Evolutionary conservation across 2,329 filamentous ascomycete species (phyloP).

Genomic region (Apiospora arundinis): DNA sequence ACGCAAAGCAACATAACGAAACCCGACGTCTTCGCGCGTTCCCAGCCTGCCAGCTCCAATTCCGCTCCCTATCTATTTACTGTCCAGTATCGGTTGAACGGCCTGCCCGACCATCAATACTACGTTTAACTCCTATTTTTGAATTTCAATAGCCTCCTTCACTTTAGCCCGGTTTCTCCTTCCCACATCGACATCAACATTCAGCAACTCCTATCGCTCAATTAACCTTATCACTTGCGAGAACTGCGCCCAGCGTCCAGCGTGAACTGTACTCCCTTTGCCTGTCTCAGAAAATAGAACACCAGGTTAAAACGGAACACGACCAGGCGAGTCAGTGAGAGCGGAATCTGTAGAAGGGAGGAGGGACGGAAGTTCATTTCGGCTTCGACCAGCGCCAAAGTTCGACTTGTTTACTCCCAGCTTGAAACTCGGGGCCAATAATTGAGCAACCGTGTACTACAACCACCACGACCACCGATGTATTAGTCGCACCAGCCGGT

Average conservation of each 20-base stretch:
- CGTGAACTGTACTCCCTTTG: slow-evolving; percentile 1
- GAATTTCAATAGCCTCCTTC: slow-evolving; percentile 10
- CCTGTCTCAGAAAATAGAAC: slow-evolving; percentile 2
- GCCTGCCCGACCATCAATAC: neutral
- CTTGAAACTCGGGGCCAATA: neutral
- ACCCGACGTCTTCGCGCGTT: slow-evolving; percentile 16
- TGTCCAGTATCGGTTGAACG: neutral
- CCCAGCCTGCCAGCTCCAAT: slow-evolving; percentile 2
- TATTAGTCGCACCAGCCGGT: neutral
- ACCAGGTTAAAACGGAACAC: slow-evolving; percentile 1
- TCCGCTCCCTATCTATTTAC: slow-evolving; percentile 9
- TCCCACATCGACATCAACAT: neutral
- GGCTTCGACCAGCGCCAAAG: neutral
- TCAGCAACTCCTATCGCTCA: slow-evolving; percentile 4
- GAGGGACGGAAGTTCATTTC: slow-evolving; percentile 12
- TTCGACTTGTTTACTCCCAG: slow-evolving; percentile 6
- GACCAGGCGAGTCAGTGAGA: neutral
- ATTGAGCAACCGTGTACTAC: neutral
- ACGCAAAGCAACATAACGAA: slow-evolving; percentile 15
- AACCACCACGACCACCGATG: neutral
- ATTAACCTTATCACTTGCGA: neutral
- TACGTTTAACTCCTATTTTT: slow-evolving; percentile 8
- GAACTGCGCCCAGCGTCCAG: neutral
- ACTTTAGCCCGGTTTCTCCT: neutral
- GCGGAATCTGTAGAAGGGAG: neutral